Base-by-base conservation (phyloP, 805 yeast genomes). In the Metschnikowia koreensis region DNA sequence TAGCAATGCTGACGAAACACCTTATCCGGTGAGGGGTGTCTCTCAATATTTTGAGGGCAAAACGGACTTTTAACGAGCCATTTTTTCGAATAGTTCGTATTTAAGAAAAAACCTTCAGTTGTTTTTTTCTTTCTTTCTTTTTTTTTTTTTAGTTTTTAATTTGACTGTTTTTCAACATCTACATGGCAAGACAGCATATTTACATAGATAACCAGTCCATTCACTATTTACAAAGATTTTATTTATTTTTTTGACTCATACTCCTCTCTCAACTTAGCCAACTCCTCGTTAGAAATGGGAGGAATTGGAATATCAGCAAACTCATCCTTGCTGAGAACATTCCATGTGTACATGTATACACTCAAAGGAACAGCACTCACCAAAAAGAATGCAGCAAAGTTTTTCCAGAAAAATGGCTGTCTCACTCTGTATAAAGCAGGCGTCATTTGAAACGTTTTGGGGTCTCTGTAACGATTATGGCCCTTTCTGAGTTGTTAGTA, bases 241-340 rank as follows among this genome's bases (percentile, higher is more conserved):
- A 22, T 41, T 47, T 36, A 39, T 15, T 73, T 69, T 57, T 70
- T 69, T 42, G 66, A 78, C 66, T 83, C 87, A 64, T 86, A 88
- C 66, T 89, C 96, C 64, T 79, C 76, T 68, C 81, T 84, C 73
- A 92, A 79, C 67, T 81, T 76, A 46, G 80, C 81, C 64, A 93
- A 76, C 65, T 90, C 94, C 48, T 79, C 84, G 54, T 87, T 94
- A 38, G 86, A 79, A 53, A 93, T 78, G 16, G 98, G 97, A 44
- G 99, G 99, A 59, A 93, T 84, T 39, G 97, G 97, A 60, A 93
- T 89, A 66, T 92, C 97, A 43, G 79, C 82, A 66, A 93, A 90
- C 57, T 93, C 96, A 65, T 91, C 97, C 63, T 76, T 76, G 58
- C 81, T 82, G 60, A 88, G 73, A 63, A 81, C 79, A 58, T 80